Evolutionary conservation across 306 rosid species (phyloP), one percentile per base, ranked within the genome.

Genomic region (Abrus precatorius): DNA sequence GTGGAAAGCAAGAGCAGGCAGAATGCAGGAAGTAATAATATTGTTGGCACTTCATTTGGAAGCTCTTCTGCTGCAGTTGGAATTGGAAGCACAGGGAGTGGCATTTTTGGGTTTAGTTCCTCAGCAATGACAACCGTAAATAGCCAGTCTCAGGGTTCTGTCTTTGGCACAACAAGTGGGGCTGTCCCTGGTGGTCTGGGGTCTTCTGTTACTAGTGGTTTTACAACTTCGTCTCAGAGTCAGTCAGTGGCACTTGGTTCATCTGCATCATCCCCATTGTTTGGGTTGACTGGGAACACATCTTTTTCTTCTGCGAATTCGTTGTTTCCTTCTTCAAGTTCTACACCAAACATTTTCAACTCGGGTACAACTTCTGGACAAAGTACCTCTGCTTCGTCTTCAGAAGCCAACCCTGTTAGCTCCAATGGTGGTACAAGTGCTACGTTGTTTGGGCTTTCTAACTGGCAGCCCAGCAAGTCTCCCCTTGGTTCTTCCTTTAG

Each of bases 381-480:
- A 28, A 73, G 83, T 63, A 60, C 85, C 63, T 59, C 94, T 77
- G 85, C 90, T 33, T 78, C 97, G 45, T 69, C 88, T n/a, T 74
- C 82, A 4, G 89, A 72, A 49, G 84, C 83, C 65, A 92, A 82
- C 63, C 55, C 86, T 29, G 66, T 69, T 55, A 75, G 88, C 86
- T 85, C 93, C 50, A 77, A 80, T 72, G 84, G 84, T 78, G 85
- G 89, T 38, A 52, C 88, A 34, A 80, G 80, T 30, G 54, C 97
- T 76, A 61, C 82, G 32, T 6, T 64, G 72, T 87, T 89, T 83
- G 82, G 84, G 50, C 41, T 45, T 73, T 52, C 91, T 33, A 84
- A 78, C 79, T 90, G 93, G 97, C 92, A 84, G 85, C 64, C 89
- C n/a, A 29, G 84, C 71, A 84, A 88, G 62, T 75, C 92, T 7